Base-by-base conservation (phyloP, 2,329 filamentous ascomycete genomes). In the Emericellopsis cladophorae region DNA sequence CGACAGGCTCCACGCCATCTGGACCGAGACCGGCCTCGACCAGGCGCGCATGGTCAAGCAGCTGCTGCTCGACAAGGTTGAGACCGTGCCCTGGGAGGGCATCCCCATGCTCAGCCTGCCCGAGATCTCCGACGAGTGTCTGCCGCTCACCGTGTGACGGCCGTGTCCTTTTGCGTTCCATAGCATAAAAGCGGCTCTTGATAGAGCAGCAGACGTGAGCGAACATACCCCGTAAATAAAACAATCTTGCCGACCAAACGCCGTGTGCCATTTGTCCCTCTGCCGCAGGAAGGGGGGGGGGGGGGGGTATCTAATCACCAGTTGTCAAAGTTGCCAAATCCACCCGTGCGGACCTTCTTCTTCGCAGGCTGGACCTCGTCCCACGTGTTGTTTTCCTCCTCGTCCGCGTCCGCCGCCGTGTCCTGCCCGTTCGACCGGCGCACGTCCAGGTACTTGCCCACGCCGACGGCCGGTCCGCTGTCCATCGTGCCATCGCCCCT, bases 291-390 rank as follows among this genome's bases (percentile, higher is more conserved):
- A n/a, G n/a, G n/a, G n/a, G n/a, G n/a, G n/a, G n/a, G n/a, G n/a
- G n/a, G 9, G 18, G 32, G 32, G 32, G n/a, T 35, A 37, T 40
- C 38, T 16, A 33, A 14, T n/a, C 11, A 95, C 90, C 92, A 98
- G 31, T 67, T 75, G 61, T 95, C 89, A 59, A 98, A 98, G 60
- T 95, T 94, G 3, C 90, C 89, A 68, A 96, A 98, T 0, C 87
- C 88, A 0, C 87, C 58, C 21, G 67, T 70, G 56, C 84, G 92
- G 2, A 68, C 61, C 65, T 95, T 96, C 64, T 95, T 96, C 60
- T 76, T 79, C 4, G 70, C 75, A 15, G 84, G 86, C 50, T 29
- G 26, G 26, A 21, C 18, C 18, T 86, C 79, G 41, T 78, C 77
- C 57, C 77, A 81, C 31, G 72, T 66, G 44, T 81, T 79, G 16